phyloP scores from a whole-genome alignment of 139 green algal species.

The Yamagishiella unicocca region DNA sequence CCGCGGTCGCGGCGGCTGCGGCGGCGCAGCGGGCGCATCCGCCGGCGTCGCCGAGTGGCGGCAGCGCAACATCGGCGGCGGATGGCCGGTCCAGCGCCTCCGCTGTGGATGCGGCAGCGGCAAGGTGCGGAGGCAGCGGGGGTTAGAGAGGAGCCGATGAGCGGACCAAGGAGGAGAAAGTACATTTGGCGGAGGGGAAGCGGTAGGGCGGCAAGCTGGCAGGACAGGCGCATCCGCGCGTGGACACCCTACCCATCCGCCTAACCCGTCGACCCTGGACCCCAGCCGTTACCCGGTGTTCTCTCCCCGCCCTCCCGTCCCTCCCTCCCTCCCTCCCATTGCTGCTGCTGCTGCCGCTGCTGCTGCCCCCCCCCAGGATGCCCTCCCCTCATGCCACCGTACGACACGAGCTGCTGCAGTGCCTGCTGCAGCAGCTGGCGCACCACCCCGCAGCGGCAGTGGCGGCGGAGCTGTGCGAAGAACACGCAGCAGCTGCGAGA shows the following conservation, averaged over 20 bases:
- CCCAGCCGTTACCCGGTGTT: neutral
- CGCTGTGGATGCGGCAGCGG: neutral
- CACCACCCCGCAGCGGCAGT: constrained; percentile 29
- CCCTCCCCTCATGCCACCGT: constrained; percentile 6
- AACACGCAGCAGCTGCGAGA: constrained; percentile 23
- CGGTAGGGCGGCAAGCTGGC: too few species aligned
- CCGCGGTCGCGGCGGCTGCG: neutral
- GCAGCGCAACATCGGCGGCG: neutral
- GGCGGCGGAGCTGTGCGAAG: constrained; percentile 24
- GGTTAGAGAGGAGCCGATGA: neutral
- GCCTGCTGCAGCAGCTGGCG: constrained; percentile 45
- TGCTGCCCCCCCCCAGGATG: neutral
- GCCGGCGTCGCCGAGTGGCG: neutral
- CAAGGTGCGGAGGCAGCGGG: neutral
- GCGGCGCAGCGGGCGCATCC: neutral
- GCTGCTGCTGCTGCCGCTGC: neutral
- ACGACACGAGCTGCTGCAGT: constrained; percentile 50
- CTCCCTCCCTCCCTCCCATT: neutral
- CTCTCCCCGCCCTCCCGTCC: neutral
- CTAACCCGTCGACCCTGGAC: too few species aligned
- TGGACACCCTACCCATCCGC: too few species aligned
- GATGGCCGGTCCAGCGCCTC: neutral
- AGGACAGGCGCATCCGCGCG: too few species aligned
- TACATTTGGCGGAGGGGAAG: too few species aligned
- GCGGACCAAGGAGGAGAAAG: too few species aligned